These are phyloP conservation scores for Fusarium temperatum DNA, from an alignment of 2,329 filamentous ascomycete species.

Conservation along the genomic window DNA sequence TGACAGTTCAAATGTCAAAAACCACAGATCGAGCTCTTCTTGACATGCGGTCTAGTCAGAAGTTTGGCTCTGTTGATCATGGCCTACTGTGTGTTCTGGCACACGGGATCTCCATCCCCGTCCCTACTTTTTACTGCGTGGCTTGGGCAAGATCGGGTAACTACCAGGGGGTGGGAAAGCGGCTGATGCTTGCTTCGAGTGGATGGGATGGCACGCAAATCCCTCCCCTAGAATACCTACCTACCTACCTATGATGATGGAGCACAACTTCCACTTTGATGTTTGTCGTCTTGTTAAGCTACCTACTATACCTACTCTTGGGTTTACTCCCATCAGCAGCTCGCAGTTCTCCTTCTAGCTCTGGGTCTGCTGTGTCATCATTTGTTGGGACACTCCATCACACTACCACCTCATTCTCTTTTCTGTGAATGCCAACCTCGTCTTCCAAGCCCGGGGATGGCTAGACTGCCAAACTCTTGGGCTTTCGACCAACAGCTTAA, in stretches of 20 bases:
- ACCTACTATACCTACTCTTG: neutral
- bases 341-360: conserved; percentile 15
- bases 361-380: conserved; percentile 3
- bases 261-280: conserved; percentile 3
- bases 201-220: conserved; percentile 38
- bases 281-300: neutral
- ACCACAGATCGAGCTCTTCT: conserved; percentile 1
- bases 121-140: conserved; percentile 38
- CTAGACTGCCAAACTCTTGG: conserved; percentile 27
- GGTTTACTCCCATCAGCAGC: neutral
- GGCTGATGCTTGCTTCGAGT: conserved; percentile 26
- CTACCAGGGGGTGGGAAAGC: conserved; percentile 34
- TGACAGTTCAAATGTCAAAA: neutral
- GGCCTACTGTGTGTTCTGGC: conserved; percentile 34
- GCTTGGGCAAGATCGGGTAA: conserved; percentile 42
- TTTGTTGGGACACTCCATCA: conserved; percentile 17
- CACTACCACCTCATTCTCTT: conserved; percentile 1
- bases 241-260: neutral
- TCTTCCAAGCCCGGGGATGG: conserved; percentile 21
- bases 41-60: neutral
- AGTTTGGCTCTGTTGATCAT: conserved; percentile 27
- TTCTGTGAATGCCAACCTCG: neutral
- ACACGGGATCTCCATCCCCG: conserved; percentile 40
- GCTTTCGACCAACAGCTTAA: neutral
- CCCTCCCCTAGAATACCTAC: conserved; percentile 19